phyloP scores from a whole-genome alignment of 345 rosid genomes.

The Bruguiera parviflora region DNA sequence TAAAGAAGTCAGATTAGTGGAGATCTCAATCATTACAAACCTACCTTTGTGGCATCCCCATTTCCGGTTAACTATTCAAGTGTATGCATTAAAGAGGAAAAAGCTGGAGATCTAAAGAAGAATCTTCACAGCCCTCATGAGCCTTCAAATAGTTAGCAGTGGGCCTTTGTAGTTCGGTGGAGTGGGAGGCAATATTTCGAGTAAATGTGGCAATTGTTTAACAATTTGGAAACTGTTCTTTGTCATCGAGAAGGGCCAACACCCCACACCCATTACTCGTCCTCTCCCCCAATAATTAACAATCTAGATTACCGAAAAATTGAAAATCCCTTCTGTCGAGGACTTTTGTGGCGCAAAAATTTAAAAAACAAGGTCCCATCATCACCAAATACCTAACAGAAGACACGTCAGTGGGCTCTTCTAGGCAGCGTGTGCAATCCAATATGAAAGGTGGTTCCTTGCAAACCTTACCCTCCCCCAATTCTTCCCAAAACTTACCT shows the following conservation, averaged over 20 bases:
- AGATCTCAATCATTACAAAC: slow-evolving; percentile 28
- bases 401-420: not conserved
- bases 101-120: not conserved
- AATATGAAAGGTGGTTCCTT: slow-evolving; percentile 6
- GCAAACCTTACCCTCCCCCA: not conserved
- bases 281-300: not conserved
- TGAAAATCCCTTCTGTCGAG: slow-evolving; percentile 7
- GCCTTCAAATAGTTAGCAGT: not conserved
- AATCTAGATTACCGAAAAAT: slow-evolving; percentile 1
- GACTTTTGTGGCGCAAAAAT: slow-evolving; percentile 16
- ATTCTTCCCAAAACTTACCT: slow-evolving; percentile 3
- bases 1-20: slow-evolving; percentile 30
- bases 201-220: not conserved
- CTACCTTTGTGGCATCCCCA: slow-evolving; percentile 16
- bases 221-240: not conserved
- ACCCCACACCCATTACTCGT: not conserved
- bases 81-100: slow-evolving; percentile 7
- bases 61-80: slow-evolving; percentile 5
- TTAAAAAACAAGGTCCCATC: slow-evolving; percentile 25
- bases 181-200: too few species aligned
- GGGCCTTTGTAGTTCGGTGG: not conserved
- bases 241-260: not conserved
- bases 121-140: slow-evolving; percentile 1
- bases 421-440: slow-evolving; percentile 2
- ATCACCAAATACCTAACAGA: slow-evolving; percentile 21